These are phyloP conservation scores for Styphnolobium japonicum DNA, from an alignment of 306 rosid genomes.

Conservation along the genomic window DNA sequence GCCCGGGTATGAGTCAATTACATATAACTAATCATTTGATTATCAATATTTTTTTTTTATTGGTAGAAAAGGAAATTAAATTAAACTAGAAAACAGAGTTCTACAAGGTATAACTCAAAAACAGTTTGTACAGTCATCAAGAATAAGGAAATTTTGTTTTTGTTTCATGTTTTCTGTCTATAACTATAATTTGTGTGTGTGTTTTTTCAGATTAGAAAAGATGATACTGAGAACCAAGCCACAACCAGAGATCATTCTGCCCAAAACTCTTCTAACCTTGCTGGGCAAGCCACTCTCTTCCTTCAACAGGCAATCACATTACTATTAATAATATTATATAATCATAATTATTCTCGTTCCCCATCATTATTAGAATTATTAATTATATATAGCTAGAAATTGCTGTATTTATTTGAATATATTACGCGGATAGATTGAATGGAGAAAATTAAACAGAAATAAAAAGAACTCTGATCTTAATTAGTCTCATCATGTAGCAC, in stretches of 20 bases:
- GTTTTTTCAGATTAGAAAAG: constrained; percentile 27
- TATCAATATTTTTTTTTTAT: background rate
- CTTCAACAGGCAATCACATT: constrained; percentile 47
- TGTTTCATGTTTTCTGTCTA: background rate
- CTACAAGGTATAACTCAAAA: background rate
- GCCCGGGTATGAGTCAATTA: constrained; percentile 34
- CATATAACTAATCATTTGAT: background rate
- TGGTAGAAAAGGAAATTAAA: background rate
- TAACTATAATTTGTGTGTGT: background rate
- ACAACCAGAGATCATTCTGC: background rate
- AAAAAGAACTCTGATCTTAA: background rate
- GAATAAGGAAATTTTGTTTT: background rate
- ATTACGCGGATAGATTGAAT: background rate
- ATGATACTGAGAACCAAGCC: constrained; percentile 29
- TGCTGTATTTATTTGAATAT: no score
- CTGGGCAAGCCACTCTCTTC: constrained; percentile 43
- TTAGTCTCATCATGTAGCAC: background rate
- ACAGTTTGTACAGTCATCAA: background rate
- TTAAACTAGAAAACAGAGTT: background rate
- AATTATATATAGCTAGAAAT: background rate
- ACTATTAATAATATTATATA: background rate
- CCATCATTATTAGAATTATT: background rate
- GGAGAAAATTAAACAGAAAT: background rate
- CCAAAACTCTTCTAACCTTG: constrained; percentile 30
- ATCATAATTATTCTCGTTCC: background rate